Base-by-base conservation (phyloP, 495 filamentous ascomycete species). In the Annulohypoxylon stygium region DNA sequence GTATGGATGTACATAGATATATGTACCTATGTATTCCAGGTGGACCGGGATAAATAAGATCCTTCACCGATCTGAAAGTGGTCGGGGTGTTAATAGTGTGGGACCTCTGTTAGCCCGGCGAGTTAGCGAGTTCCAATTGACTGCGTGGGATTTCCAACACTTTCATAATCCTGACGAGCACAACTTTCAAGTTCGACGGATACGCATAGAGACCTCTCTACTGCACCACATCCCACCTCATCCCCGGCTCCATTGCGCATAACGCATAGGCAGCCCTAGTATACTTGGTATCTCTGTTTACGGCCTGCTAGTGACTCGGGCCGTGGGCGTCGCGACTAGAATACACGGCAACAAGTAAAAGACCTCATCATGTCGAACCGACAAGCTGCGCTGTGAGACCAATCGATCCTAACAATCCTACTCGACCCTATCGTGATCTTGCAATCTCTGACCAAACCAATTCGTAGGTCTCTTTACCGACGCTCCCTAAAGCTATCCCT, bases 401-500 rank as follows among this genome's bases (percentile, higher is more conserved):
- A 65, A 75, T 66, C 74, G 63, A 43, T 23, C 8, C n/a, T 30
- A 20, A 4, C 30, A 6, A 30, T 30, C 30, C 30, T 30, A 30
- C 5, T 30, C 30, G 30, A 30, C 30, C n/a, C 11, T 11, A 20
- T 23, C 45, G 11, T 54, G 34, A 11, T 33, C 14, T n/a, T n/a
- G 11, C 45, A 36, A 51, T 37, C 26, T 58, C 73, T 77, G 75
- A 77, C 48, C 36, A 26, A 68, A 33, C 14, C 47, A 25, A n/a
- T 11, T 16, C n/a, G 4, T 78, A 98, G 97, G 68, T 94, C 93
- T 37, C 91, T 99, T 48, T 98, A 99, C 82, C 91, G 96, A 70
- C 93, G 94, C 67, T 93, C 92, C 18, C 83, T 98, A 76, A 98
- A 97, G 87, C 89, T 97, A 66, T 87, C 96, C 14, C 92, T 98